Base-by-base conservation (phyloP, 1,284 basidiomycete species). In the Bjerkandera adusta region DNA sequence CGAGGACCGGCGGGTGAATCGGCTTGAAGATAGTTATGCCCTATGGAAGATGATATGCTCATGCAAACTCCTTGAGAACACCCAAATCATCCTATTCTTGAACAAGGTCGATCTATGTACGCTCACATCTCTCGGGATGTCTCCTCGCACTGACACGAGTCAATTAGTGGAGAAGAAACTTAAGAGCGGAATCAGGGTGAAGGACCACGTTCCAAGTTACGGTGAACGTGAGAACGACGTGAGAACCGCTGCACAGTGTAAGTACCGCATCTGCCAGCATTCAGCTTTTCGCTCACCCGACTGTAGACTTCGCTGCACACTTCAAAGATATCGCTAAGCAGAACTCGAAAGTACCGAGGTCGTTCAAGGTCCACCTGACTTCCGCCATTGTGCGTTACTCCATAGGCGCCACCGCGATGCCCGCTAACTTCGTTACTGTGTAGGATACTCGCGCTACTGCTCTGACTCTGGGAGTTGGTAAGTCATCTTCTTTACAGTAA, bases 311-410 rank as follows among this genome's bases (percentile, higher is more conserved):
- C 46, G 64, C 65, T 34, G 60, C 62, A 15, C 70, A 71, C 47
- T 72, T 71, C 57, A 65, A 65, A 41, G 70, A 70, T 36, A 71
- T 71, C 36, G 57, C 67, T 24, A 61, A 61, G 43, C 65, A 66
- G 43, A 51, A 68, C 41, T 64, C 61, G 12, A 60, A 62, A 4
- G 70, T 79, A 32, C 73, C 76, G 35, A 74, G 86, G 5, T 75
- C 78, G 0, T 86, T 87, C 61, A 83, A 80, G 54, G 74, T 81
- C 39, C 82, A 89, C 68, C 72, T 85, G 36, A 89, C 86, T 27
- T 84, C 85, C 45, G 84, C 88, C 40, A 76, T 86, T 47, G 83
- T 85, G 56, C 56, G 77, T 42, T 40, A 34, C 35, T 24, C 13
- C 33, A 13, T 22, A 33, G 6, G 16, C 11, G 16, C 34, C 34